Base-by-base conservation (phyloP, 768 basidiomycete genomes). In the Hirschioporus abietinus region DNA sequence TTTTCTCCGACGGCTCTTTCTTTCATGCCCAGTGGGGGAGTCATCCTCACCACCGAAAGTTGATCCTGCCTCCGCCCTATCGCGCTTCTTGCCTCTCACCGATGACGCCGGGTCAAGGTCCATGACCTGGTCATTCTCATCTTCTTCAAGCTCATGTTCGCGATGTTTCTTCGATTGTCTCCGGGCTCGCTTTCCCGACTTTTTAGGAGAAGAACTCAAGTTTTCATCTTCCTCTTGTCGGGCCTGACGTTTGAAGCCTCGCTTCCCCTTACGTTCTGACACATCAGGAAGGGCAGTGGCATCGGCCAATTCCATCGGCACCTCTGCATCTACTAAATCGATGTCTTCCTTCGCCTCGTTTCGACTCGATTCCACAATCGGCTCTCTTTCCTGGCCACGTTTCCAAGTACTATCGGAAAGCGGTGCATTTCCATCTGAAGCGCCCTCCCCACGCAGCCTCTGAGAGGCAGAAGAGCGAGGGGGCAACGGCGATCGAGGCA, bases 21-120 rank as follows among this genome's bases (percentile, higher is more conserved):
- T 6, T 78, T 77, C 20, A 69, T 52, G 58, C 70, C 35, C 7
- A 61, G 60, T 61, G 9, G 60, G 60, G 3, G 82, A 79, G 63
- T 84, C 82, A 58, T 84, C 85, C 69, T 90, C 89, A 26, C 83
- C 86, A 60, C 85, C 90, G 71, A 91, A 87, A 0, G 84, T 85
- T 3, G 89, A 90, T 7, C 84, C 90, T 65, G 89, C 89, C 72
- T 90, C 89, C 7, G 84, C 82, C 57, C 88, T 87, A 75, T 89
- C 89, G 68, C 91, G 87, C 78, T 93, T 93, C 80, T 84, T 90
- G 60, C 90, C 90, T 67, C 86, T 79, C 23, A 23, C 59, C n/a
- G 76, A 71, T 61, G 76, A 75, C 15, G 30, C 30, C 42, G 42
- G 77, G 64, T 84, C 83, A 58, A 81, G 76, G 34, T 82, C 82